Conservation (phyloP, 2,329 filamentous ascomycete genomes). For the Verticillium nonalfalfae region DNA sequence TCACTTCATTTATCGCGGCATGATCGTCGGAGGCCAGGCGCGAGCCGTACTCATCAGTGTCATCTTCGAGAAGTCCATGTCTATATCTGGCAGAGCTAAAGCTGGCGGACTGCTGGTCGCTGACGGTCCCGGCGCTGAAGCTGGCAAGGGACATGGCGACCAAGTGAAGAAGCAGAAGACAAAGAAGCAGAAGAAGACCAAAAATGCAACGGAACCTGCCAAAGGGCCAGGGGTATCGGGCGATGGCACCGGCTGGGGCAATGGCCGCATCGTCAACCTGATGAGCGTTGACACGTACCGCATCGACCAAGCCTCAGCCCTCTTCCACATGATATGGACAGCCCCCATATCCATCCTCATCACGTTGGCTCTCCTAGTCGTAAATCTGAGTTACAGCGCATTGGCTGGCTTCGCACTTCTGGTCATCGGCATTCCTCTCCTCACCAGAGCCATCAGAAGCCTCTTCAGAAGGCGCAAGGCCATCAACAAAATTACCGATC, state of each 20-base stretch:
- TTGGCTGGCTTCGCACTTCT: conserved; percentile 82
- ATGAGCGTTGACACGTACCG: conserved; percentile 97
- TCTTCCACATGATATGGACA: conserved; percentile 91
- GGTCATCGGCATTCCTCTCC: conserved; percentile 67
- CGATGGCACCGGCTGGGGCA: conserved; percentile 81
- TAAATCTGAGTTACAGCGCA: conserved; percentile 88
- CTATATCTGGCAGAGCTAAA: conserved; percentile 78
- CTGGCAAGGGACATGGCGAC: conserved; percentile 35
- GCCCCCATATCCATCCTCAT: conserved; percentile 72
- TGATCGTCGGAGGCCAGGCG: conserved; percentile 82
- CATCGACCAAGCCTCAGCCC: conserved; percentile 77
- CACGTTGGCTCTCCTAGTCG: conserved; percentile 70
- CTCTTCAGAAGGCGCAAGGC: conserved; percentile 67
- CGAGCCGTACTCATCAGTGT: conserved; percentile 76
- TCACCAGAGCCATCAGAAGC: conserved; percentile 70
- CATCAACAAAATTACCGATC: conserved; percentile 93
- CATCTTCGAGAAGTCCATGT: conserved; percentile 91
- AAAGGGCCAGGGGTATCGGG: conserved; percentile 47
- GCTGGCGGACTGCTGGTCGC: conserved; percentile 60
- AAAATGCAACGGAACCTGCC: conserved; percentile 20
- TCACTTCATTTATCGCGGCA: conserved; percentile 88
- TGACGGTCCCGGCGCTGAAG: conserved; percentile 42
- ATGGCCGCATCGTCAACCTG: conserved; percentile 83
- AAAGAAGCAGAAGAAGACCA: conserved; percentile 30
- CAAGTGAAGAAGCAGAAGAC: conserved; percentile 21